Evolutionary conservation across 2,329 filamentous ascomycete genomes (phyloP).

Genomic region (Verticillium nonalfalfae): DNA sequence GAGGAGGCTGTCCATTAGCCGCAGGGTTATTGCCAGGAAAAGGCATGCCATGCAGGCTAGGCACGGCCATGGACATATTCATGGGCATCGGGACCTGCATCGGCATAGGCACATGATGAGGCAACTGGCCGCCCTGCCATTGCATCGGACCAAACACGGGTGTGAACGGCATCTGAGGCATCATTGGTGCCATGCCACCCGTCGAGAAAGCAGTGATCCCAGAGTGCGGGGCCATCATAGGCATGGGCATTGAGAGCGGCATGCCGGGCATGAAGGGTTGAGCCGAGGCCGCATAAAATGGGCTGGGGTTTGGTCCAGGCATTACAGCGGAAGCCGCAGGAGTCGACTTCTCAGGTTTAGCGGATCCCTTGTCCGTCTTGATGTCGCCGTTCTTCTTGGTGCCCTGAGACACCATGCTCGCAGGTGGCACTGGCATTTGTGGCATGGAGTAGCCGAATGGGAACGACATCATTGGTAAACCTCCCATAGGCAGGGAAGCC

Average conservation of each 20-base stretch:
- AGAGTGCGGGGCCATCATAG: background rate
- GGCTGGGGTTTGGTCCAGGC: background rate
- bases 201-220: background rate
- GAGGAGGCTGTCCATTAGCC: background rate
- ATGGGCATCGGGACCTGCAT: constrained; percentile 1
- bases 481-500: background rate
- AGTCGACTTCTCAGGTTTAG: background rate
- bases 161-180: background rate
- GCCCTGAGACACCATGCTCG: background rate
- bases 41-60: constrained; percentile 10
- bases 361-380: background rate
- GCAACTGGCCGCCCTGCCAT: background rate
- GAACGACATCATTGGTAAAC: background rate
- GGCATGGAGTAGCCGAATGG: background rate
- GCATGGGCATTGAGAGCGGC: background rate
- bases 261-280: background rate
- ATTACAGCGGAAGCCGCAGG: background rate
- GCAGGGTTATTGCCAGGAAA: background rate
- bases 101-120: background rate
- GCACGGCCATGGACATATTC: constrained; percentile 17
- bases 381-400: background rate
- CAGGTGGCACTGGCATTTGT: background rate
- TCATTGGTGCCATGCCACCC: background rate
- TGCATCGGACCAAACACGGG: background rate
- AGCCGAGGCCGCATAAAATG: background rate